phyloP scores from a whole-genome alignment of 768 basidiomycete genomes.

The Tulasnella sp. region DNA sequence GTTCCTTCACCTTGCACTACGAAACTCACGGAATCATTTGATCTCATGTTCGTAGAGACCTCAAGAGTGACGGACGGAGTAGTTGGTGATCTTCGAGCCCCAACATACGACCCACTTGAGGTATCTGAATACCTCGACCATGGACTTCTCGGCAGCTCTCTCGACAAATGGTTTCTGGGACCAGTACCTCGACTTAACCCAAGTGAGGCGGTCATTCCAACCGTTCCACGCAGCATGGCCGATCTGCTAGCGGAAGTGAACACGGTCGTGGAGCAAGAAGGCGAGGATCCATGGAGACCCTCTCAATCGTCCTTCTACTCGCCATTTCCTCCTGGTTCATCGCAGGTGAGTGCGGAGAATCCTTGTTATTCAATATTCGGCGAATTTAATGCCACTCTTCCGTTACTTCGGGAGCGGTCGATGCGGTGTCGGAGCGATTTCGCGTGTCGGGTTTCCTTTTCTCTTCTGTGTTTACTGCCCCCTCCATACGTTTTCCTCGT shows the following conservation, averaged over 20 bases:
- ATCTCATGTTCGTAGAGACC: slow-evolving; percentile 6
- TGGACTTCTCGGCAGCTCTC: slow-evolving; percentile 11
- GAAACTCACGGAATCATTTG: neutral
- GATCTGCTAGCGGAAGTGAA: slow-evolving; percentile 7
- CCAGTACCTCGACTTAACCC: slow-evolving; percentile 5
- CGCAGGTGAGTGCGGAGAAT: neutral
- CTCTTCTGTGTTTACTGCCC: neutral
- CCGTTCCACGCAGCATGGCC: slow-evolving; percentile 2
- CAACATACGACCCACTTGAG: slow-evolving; percentile 15
- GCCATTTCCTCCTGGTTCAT: neutral
- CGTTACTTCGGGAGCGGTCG: neutral
- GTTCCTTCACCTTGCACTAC: neutral
- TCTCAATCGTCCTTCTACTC: neutral
- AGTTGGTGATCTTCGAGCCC: slow-evolving; percentile 10
- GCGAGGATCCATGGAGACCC: neutral
- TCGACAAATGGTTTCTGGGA: slow-evolving; percentile 15
- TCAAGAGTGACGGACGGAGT: slow-evolving; percentile 8
- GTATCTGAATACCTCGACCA: slow-evolving; percentile 15
- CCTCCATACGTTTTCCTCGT: neutral
- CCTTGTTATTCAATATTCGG: neutral
- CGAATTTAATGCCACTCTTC: neutral
- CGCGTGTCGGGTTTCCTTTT: neutral
- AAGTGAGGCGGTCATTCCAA: neutral
- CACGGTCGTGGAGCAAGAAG: slow-evolving; percentile 6
- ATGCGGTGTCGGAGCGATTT: neutral